Percentiles rank a stretch among this genome's conserved stretches.
These are phyloP conservation scores for Escovopsis sp. DNA, from an alignment of 2,329 filamentous ascomycete species.

Conservation along the genomic window DNA sequence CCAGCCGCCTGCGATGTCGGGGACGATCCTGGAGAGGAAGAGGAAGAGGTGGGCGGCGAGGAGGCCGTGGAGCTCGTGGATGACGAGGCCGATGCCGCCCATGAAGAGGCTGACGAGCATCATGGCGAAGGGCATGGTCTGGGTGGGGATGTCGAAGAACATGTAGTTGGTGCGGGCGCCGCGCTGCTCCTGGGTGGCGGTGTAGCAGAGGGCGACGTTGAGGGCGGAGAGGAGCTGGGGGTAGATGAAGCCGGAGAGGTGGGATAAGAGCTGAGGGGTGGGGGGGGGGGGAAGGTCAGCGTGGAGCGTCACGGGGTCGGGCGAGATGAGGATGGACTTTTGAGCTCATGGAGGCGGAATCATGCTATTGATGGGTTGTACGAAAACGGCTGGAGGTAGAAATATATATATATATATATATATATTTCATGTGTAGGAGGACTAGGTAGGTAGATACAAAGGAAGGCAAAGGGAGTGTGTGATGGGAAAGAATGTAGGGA, in stretches of 20 bases:
- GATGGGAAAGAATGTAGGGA: slow-evolving; percentile 43
- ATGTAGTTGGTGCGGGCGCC: slow-evolving; percentile 64
- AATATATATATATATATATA: too few relatives aligned
- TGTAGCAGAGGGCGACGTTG: slow-evolving; percentile 68
- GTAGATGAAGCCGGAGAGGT: slow-evolving; percentile 16
- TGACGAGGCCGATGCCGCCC: slow-evolving; percentile 37
- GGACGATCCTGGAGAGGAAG: slow-evolving; percentile 78
- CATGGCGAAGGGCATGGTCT: slow-evolving; percentile 68
- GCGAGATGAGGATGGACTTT: background rate
- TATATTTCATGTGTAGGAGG: too few relatives aligned
- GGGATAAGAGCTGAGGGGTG: too few relatives aligned
- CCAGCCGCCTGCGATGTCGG: slow-evolving; percentile 68
- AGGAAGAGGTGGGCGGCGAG: slow-evolving; percentile 80
- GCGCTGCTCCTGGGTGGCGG: slow-evolving; percentile 71
- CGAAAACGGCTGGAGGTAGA: too few relatives aligned
- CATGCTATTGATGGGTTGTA: too few relatives aligned
- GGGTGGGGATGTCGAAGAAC: slow-evolving; percentile 69
- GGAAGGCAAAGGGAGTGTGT: too few relatives aligned
- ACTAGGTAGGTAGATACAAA: too few relatives aligned
- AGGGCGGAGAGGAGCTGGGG: slow-evolving; percentile 46
- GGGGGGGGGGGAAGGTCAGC: slow-evolving; percentile 10
- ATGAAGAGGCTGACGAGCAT: slow-evolving; percentile 60
- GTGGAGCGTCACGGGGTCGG: slow-evolving; percentile 2
- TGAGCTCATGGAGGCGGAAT: too few relatives aligned
- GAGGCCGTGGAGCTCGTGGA: slow-evolving; percentile 61